phyloP scores from a whole-genome alignment of 345 rosid genomes.

The Hibiscus syriacus region DNA sequence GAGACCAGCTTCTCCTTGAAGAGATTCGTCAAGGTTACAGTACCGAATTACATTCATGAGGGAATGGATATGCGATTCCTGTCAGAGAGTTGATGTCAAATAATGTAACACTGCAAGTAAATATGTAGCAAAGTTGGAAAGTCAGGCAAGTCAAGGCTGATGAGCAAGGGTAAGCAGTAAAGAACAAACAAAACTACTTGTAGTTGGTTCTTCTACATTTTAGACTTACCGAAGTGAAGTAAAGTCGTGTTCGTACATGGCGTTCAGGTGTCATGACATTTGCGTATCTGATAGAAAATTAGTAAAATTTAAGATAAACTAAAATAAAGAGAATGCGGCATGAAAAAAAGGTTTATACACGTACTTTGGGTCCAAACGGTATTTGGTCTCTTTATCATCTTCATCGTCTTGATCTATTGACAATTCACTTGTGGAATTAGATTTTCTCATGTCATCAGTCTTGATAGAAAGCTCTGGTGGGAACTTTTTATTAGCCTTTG shows the following conservation, averaged over 20 bases:
- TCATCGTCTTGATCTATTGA: slow-evolving; percentile 78
- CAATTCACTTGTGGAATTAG: slow-evolving; percentile 49
- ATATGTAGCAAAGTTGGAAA: not conserved
- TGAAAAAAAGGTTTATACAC: not conserved
- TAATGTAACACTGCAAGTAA: not conserved
- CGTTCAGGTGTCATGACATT: slow-evolving; percentile 98
- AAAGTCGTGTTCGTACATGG: slow-evolving; percentile 94
- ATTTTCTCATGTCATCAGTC: slow-evolving; percentile 57
- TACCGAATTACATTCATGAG: slow-evolving; percentile 92
- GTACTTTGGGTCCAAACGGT: slow-evolving; percentile 94
- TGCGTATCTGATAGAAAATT: slow-evolving; percentile 60
- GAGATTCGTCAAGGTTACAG: slow-evolving; percentile 95
- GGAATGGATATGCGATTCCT: slow-evolving; percentile 99
- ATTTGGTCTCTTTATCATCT: slow-evolving; percentile 89
- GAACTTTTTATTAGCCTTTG: slow-evolving; percentile 46
- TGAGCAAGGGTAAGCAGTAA: not conserved
- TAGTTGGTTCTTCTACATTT: not conserved
- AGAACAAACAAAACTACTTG: not conserved
- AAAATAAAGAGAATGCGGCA: not conserved
- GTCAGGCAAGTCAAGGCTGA: not conserved
- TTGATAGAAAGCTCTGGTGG: slow-evolving; percentile 43
- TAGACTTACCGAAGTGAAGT: slow-evolving; percentile 92
- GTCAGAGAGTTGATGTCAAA: slow-evolving; percentile 17
- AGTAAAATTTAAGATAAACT: not conserved
- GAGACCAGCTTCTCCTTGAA: slow-evolving; percentile 89